Evolutionary conservation across 31 red algal genomes (phyloP).

Genomic region (Porphyra umbilicalis): DNA sequence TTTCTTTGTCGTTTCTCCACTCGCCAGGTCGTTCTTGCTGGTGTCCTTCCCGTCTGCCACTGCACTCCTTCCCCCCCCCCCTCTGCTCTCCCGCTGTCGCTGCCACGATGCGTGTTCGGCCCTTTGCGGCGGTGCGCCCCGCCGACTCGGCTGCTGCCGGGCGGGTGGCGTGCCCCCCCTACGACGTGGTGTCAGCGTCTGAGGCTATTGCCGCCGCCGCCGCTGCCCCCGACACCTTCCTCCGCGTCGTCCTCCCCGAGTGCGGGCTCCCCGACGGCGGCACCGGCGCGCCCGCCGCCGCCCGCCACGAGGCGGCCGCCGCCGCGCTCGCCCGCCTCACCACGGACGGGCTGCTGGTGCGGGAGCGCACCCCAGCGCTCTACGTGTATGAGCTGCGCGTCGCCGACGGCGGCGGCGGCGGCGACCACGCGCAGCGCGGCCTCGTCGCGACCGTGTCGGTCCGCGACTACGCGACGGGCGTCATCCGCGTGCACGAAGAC

Average conservation of each 20-base stretch:
- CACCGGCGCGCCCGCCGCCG: neutral
- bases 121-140: neutral
- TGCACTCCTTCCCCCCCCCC: neutral
- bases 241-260: conserved; percentile 1
- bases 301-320: neutral
- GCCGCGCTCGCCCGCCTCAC: neutral
- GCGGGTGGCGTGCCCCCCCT: conserved; percentile 1
- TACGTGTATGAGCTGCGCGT: conserved; percentile 34
- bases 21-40: too few relatives aligned
- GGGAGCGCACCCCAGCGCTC: conserved; percentile 5
- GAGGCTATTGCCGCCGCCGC: neutral
- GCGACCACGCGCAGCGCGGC: conserved; percentile 19
- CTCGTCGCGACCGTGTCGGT: conserved; percentile 30
- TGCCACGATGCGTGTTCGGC: neutral
- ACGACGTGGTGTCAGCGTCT: neutral
- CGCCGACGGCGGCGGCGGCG: neutral
- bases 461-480: conserved; percentile 32
- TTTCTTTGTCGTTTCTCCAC: too few relatives aligned
- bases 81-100: neutral
- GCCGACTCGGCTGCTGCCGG: neutral
- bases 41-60: too few relatives aligned
- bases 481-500: conserved; percentile 35
- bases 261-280: neutral
- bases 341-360: neutral
- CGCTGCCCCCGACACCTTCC: neutral